Base-by-base conservation (phyloP, 1,284 basidiomycete genomes). In the Rhodotorula sp. region DNA sequence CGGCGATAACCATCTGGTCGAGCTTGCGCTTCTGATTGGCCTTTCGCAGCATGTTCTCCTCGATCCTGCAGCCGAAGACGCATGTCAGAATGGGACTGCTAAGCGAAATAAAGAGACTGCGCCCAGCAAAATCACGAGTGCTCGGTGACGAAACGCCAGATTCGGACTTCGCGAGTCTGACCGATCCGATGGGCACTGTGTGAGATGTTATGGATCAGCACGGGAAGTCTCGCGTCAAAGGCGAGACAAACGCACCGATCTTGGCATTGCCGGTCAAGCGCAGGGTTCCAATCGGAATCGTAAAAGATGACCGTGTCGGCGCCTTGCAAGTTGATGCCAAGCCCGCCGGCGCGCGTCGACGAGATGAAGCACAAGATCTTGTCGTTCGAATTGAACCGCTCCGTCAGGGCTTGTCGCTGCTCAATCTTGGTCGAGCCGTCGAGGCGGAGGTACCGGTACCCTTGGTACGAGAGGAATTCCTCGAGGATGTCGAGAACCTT, bases 251-350 rank as follows among this genome's bases (percentile, higher is more conserved):
- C 85, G 72, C 79, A 90, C 82, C 94, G 87, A 81, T 98, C 95
- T 84, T 97, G 95, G 81, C 95, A 97, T 81, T 98, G 95, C 65
- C 90, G 86, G 80, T 98, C 95, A 90, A 97, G 97, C 75, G 95
- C 93, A 0, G 94, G 94, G 78, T 97, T 97, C 85, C 97, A 98
- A 81, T 98, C 95, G 67, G 92, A 92, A 80, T 98, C 95, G 80
- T 97, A 97, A 82, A 95, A 95, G 64, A 97, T 86, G 75, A 98
- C 95, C 0, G 93, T 97, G 80, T 97, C 93, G 23, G 95, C 95
- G n/a, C 95, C 95, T 15, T 95, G 76, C 2, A 82, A 72, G 61
- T 98, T 98, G 83, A 98, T 97, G 23, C 95, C 95, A 60, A 98
- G 91, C 23, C 95, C 95, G 10, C 95, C 95, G 5, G 93, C 94